These are phyloP conservation scores for Rhodotorula glutinis DNA, from an alignment of 1,284 basidiomycete genomes.

Conservation along the genomic window DNA sequence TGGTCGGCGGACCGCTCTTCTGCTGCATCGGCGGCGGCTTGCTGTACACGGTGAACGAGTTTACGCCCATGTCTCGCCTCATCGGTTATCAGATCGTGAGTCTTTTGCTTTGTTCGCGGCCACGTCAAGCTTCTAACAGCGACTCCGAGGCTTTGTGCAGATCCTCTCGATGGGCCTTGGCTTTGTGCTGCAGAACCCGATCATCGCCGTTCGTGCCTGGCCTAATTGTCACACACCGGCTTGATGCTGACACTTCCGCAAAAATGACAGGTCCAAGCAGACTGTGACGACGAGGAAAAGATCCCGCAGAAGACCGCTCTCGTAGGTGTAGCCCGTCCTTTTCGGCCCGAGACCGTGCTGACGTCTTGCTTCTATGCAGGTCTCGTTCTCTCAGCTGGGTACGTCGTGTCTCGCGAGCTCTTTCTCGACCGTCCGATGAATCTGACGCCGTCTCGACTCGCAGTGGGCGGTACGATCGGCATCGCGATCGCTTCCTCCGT, in stretches of 20 bases:
- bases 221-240: neutral
- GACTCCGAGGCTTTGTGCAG: neutral
- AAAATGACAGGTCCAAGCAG: slow-evolving; percentile 47
- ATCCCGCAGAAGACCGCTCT: slow-evolving; percentile 31
- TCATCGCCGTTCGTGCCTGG: slow-evolving; percentile 46
- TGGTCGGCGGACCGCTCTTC: slow-evolving; percentile 45
- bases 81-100: slow-evolving; percentile 54
- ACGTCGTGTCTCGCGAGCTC: slow-evolving; percentile 11
- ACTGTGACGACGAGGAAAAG: slow-evolving; percentile 46
- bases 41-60: slow-evolving; percentile 51
- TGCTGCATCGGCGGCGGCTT: slow-evolving; percentile 53
- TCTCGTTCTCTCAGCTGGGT: slow-evolving; percentile 20
- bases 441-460: slow-evolving; percentile 48
- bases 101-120: too few relatives aligned
- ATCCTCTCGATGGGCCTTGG: slow-evolving; percentile 42
- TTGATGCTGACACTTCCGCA: too few relatives aligned
- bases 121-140: too few relatives aligned
- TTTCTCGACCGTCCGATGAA: slow-evolving; percentile 11
- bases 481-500: slow-evolving; percentile 51
- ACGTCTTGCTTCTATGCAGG: neutral
- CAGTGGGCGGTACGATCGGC: slow-evolving; percentile 51
- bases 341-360: neutral
- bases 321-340: neutral
- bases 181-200: slow-evolving; percentile 49
- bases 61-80: slow-evolving; percentile 47